phyloP scores from a whole-genome alignment of 345 rosid species.

The Luvunga scandens region DNA sequence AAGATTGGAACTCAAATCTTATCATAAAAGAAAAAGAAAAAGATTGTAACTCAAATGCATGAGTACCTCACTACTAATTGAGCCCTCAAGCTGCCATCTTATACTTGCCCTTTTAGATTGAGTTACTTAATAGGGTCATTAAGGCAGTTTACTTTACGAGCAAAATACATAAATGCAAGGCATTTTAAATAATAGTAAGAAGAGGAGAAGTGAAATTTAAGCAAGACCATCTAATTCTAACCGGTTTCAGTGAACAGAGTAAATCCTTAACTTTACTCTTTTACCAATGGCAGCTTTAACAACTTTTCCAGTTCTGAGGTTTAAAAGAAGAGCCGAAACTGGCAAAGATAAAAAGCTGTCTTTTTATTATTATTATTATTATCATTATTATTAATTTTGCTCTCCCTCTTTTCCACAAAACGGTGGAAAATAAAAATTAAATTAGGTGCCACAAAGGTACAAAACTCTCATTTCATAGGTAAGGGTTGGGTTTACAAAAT shows the following conservation, averaged over 20 bases:
- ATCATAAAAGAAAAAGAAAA: no score
- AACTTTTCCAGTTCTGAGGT: not conserved
- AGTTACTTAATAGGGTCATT: not conserved
- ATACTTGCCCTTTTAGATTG: not conserved
- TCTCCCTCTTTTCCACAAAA: constrained; percentile 23
- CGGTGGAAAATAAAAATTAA: constrained; percentile 24
- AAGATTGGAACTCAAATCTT: no score
- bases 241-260: not conserved
- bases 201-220: not conserved
- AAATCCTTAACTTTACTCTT: constrained; percentile 5
- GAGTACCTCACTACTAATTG: not conserved
- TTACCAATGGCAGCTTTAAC: not conserved
- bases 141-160: not conserved
- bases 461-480: not conserved
- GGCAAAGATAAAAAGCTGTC: not conserved
- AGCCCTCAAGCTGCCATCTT: not conserved
- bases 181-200: not conserved
- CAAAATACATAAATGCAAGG: not conserved
- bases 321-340: constrained; percentile 2
- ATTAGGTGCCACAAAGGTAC: constrained; percentile 28
- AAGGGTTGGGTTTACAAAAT: not conserved
- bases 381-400: not conserved
- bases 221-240: not conserved
- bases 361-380: not conserved
- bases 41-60: not conserved